These are phyloP conservation scores for Apiotrichum mycotoxinovorans DNA, from an alignment of 1,284 basidiomycete genomes.

Conservation along the genomic window DNA sequence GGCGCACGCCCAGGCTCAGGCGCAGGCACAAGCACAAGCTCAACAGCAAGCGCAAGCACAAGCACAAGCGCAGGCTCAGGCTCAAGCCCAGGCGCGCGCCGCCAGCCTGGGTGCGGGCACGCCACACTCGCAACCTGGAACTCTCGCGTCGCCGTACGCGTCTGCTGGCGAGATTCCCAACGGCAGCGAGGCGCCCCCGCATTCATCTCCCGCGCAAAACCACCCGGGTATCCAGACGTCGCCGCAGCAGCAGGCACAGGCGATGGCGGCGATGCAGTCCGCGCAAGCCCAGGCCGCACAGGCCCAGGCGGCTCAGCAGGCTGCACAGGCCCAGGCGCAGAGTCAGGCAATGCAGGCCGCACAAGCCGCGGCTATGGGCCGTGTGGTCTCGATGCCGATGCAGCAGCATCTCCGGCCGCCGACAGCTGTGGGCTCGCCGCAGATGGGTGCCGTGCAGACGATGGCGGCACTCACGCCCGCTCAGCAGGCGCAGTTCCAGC, in stretches of 20 bases:
- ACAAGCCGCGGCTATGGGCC: slow-evolving; percentile 17
- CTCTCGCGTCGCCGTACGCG: slow-evolving; percentile 27
- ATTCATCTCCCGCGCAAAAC: slow-evolving; percentile 4
- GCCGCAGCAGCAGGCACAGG: slow-evolving; percentile 14
- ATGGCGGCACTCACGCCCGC: slow-evolving; percentile 10
- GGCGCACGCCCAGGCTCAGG: slow-evolving; percentile 9
- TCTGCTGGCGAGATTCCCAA: slow-evolving; percentile 22
- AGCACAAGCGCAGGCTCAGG: slow-evolving; percentile 7
- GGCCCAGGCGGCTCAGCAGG: slow-evolving; percentile 7
- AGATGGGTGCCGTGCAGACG: slow-evolving; percentile 10
- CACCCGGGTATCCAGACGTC: slow-evolving; percentile 17
- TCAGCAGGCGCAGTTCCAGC: slow-evolving; percentile 25
- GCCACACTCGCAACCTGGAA: slow-evolving; percentile 27
- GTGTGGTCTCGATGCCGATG: slow-evolving; percentile 21
- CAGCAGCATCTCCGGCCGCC: slow-evolving; percentile 23
- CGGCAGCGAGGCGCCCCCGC: slow-evolving; percentile 6
- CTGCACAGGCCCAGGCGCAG: slow-evolving; percentile 12
- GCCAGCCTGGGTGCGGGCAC: slow-evolving; percentile 21
- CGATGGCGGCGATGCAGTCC: neutral
- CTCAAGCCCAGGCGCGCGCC: slow-evolving; percentile 8
- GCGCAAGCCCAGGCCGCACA: slow-evolving; percentile 27
- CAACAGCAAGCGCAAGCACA: slow-evolving; percentile 13
- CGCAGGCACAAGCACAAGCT: slow-evolving; percentile 16
- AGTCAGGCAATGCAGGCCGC: slow-evolving; percentile 7
- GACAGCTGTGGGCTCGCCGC: slow-evolving; percentile 20